phyloP scores from a whole-genome alignment of 352 stramenopile genomes.

The Globisporangium parvum region DNA sequence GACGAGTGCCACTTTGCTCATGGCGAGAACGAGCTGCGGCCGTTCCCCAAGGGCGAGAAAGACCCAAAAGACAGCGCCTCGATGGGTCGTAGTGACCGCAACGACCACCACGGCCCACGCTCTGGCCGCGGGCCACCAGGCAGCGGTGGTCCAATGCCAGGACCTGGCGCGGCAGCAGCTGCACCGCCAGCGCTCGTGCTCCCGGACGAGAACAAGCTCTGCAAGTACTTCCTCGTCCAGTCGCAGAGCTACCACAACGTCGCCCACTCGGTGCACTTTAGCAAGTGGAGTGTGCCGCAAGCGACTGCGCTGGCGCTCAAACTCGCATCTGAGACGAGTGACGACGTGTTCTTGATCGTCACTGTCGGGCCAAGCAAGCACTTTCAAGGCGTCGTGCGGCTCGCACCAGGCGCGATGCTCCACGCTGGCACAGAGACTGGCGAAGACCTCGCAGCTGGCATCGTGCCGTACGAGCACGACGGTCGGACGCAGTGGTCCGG shows the following conservation, averaged over 20 bases:
- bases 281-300: slow-evolving; percentile 50
- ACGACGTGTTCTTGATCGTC: slow-evolving; percentile 82
- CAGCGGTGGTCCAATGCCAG: slow-evolving; percentile 1
- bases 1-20: slow-evolving; percentile 97
- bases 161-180: background rate
- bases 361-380: slow-evolving; percentile 68
- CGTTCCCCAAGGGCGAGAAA: slow-evolving; percentile 78
- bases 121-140: too few relatives aligned
- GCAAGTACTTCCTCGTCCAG: slow-evolving; percentile 81
- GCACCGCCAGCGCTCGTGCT: slow-evolving; percentile 24
- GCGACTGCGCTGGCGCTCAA: slow-evolving; percentile 62
- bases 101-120: slow-evolving; percentile 8
- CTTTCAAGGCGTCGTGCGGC: slow-evolving; percentile 65
- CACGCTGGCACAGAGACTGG: slow-evolving; percentile 31
- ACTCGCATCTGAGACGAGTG: slow-evolving; percentile 54
- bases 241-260: slow-evolving; percentile 81
- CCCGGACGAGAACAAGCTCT: slow-evolving; percentile 67
- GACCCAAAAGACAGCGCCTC: slow-evolving; percentile 24
- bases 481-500: slow-evolving; percentile 46
- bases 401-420: slow-evolving; percentile 31
- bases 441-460: slow-evolving; percentile 37
- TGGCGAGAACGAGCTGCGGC: slow-evolving; percentile 89
- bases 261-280: slow-evolving; percentile 72
- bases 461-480: slow-evolving; percentile 60
- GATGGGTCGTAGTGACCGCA: slow-evolving; percentile 1